Evolutionary conservation across 2,329 filamentous ascomycete species (phyloP).

Genomic region (Clarireedia hainanense): DNA sequence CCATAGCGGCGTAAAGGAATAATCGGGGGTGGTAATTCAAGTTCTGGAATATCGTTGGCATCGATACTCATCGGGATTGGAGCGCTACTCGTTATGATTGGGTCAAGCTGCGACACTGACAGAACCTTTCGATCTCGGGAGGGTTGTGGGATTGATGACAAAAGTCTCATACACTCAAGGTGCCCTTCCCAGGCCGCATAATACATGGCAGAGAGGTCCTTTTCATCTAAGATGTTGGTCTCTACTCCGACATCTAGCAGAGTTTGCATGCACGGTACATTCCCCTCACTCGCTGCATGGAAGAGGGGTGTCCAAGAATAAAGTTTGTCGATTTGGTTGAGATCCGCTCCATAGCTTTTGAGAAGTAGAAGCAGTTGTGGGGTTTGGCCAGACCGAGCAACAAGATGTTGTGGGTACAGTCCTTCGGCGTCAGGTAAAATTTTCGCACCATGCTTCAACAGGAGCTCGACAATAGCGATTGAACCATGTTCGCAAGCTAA

Average conservation of each 20-base stretch:
- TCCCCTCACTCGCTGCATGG: constrained; percentile 92
- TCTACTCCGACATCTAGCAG: constrained; percentile 74
- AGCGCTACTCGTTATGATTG: constrained; percentile 25
- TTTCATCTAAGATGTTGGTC: constrained; percentile 78
- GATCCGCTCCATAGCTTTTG: constrained; percentile 76
- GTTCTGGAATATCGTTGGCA: constrained; percentile 80
- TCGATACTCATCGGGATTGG: constrained; percentile 62
- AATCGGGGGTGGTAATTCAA: constrained; percentile 90
- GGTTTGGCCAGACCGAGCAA: constrained; percentile 79
- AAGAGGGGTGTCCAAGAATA: constrained; percentile 97
- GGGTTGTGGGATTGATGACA: constrained; percentile 45
- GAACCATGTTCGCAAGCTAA: constrained; percentile 92
- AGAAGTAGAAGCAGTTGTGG: constrained; percentile 73
- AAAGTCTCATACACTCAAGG: constrained; percentile 83
- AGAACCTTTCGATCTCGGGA: constrained; percentile 12
- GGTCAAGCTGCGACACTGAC: constrained; percentile 28
- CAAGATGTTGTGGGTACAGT: constrained; percentile 92
- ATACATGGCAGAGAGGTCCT: constrained; percentile 89
- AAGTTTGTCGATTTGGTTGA: constrained; percentile 89
- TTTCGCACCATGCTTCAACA: constrained; percentile 70
- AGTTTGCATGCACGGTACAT: constrained; percentile 77
- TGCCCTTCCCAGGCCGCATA: constrained; percentile 98
- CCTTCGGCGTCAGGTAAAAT: constrained; percentile 95
- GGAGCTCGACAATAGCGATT: constrained; percentile 71
- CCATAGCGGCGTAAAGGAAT: constrained; percentile 91